Conservation (phyloP, 495 filamentous ascomycete genomes). For the Aspergillus bridgeri region DNA sequence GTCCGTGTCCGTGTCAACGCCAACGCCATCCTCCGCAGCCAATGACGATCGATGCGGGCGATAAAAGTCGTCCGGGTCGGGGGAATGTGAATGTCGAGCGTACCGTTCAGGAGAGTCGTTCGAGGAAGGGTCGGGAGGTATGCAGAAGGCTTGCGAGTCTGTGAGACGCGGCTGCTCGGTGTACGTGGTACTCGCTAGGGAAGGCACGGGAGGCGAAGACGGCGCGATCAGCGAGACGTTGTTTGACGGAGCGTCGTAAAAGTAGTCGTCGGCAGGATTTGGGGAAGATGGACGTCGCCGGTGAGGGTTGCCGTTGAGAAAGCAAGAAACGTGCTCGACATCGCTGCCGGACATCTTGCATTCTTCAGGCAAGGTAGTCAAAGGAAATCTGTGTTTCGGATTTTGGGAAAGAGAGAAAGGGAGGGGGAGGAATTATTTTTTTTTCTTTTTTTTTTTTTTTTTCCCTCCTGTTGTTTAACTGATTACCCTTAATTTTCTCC, state of each 20-base stretch:
- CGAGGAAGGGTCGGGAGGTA: slow-evolving; percentile 13
- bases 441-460: slow-evolving; percentile 5
- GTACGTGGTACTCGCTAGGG: slow-evolving; percentile 28
- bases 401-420: neutral
- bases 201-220: slow-evolving; percentile 25
- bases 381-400: slow-evolving; percentile 1
- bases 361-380: slow-evolving; percentile 30
- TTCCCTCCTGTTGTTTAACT: slow-evolving; percentile 6
- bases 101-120: slow-evolving; percentile 24
- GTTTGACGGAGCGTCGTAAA: slow-evolving; percentile 21
- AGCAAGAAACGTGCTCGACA: slow-evolving; percentile 40
- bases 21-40: slow-evolving; percentile 22
- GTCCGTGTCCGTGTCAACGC: slow-evolving; percentile 23
- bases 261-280: slow-evolving; percentile 29
- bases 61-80: slow-evolving; percentile 55
- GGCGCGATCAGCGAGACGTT: slow-evolving; percentile 16
- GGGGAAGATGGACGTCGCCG: slow-evolving; percentile 38
- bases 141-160: slow-evolving; percentile 20
- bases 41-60: slow-evolving; percentile 32
- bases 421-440: slow-evolving; percentile 1
- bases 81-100: slow-evolving; percentile 39
- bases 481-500: slow-evolving; percentile 5
- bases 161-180: slow-evolving; percentile 22
- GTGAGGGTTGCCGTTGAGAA: slow-evolving; percentile 31
- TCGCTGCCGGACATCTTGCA: slow-evolving; percentile 49